Base-by-base conservation (phyloP, 2,329 filamentous ascomycete genomes). In the Alternaria consortialis region DNA sequence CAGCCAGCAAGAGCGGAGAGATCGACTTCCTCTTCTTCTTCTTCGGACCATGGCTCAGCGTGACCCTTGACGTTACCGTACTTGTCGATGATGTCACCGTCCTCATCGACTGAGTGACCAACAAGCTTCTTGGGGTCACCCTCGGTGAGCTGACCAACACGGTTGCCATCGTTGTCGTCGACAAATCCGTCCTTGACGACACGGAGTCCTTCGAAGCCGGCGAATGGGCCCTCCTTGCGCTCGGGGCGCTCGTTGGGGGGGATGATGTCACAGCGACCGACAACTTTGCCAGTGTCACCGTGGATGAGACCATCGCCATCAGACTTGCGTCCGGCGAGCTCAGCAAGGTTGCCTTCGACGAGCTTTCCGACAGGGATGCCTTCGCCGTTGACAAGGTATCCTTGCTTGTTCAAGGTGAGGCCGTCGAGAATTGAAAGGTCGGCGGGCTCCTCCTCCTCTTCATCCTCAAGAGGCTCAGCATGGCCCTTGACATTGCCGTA, bases 51-150 rank as follows among this genome's bases (percentile, higher is more conserved):
- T 4, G 84, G 85, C 72, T 87, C 85, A n/a, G 83, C 85, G 59
- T 85, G 84, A 32, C 85, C 85, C 77, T 86, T 86, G 66, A 85
- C 82, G 61, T 86, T 87, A 58, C 86, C 88, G 73, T 92, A 93
- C 76, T 88, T 89, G 82, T 95, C 92, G 57, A 91, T 84, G 32
- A 96, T 88, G 58, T 95, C 92, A 37, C 92, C 92, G 65, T 96
- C 92, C 63, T 92, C 89, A 58, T 95, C 92, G 17, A 95, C 92
- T 8, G 83, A 72, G 47, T 91, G 90, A 15, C 92, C 92, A 37
- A 89, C 87, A 1, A 96, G 85, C 53, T 84, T 82, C 84, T 92
- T 93, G 36, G 85, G 77, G 56, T 96, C 90, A 3, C 92, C 92
- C 47, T 88, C 86, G 4, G 86, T 82, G 39, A 94, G 84, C 42